Percentiles rank a stretch among this genome's conserved stretches.
phyloP scores from a whole-genome alignment of 2,329 filamentous ascomycete genomes.

The Plectosphaerella sp. region DNA sequence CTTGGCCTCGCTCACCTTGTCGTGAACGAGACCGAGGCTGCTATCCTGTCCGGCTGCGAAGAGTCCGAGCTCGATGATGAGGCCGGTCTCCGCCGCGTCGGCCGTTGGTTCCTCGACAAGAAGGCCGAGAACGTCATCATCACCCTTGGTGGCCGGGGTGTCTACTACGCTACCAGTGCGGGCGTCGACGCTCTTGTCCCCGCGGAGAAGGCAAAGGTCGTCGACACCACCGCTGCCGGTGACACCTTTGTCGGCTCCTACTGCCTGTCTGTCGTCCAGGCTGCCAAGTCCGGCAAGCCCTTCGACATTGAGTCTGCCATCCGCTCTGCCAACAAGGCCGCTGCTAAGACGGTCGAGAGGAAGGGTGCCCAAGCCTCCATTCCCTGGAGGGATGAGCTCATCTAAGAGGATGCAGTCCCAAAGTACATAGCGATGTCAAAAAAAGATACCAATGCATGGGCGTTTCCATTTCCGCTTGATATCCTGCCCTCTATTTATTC shows the following conservation, averaged over 20 bases:
- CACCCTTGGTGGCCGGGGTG: constrained; percentile 79
- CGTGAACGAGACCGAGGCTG: constrained; percentile 87
- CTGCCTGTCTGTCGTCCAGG: constrained; percentile 64
- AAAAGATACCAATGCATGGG: constrained; percentile 2
- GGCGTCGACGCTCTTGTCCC: constrained; percentile 44
- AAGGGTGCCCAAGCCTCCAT: constrained; percentile 40
- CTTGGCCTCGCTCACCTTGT: constrained; percentile 70
- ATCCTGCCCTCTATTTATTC: background rate
- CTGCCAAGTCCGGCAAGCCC: constrained; percentile 15
- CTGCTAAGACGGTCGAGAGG: constrained; percentile 34
- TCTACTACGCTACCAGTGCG: constrained; percentile 49
- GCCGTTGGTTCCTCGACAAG: constrained; percentile 55
- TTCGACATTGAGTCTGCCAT: constrained; percentile 55
- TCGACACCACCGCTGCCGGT: constrained; percentile 91
- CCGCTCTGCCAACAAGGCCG: constrained; percentile 46
- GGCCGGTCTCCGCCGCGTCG: constrained; percentile 41
- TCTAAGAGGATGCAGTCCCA: background rate
- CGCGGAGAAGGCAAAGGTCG: constrained; percentile 68
- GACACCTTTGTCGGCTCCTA: constrained; percentile 94
- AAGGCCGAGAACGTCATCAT: constrained; percentile 77
- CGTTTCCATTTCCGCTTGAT: background rate
- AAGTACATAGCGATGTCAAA: background rate
- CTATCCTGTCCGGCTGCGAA: constrained; percentile 58
- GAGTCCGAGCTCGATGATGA: constrained; percentile 44
- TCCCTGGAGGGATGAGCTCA: constrained; percentile 37